phyloP scores from a whole-genome alignment of 2,329 filamentous ascomycete species.

The Plenodomus lindquistii region DNA sequence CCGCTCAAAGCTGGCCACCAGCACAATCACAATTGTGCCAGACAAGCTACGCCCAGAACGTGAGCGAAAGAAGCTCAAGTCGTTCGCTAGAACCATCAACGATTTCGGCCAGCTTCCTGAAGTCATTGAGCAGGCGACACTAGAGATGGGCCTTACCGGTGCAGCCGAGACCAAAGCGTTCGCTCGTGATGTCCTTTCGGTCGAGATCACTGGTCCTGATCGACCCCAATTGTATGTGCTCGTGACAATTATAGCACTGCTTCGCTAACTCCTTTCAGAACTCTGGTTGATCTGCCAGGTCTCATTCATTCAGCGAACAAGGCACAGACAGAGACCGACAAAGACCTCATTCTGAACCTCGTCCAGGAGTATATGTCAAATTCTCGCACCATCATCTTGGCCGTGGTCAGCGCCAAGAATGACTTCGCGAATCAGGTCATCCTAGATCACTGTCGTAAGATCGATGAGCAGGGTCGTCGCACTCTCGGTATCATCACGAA shows the following conservation, averaged over 20 bases:
- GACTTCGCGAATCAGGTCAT: conserved; percentile 63
- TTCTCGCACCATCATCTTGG: conserved; percentile 34
- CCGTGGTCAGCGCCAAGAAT: conserved; percentile 45
- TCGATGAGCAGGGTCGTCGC: conserved; percentile 52
- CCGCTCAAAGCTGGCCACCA: conserved; percentile 20
- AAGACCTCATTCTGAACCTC: conserved; percentile 24
- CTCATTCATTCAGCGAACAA: conserved; percentile 45
- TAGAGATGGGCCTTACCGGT: conserved; percentile 52
- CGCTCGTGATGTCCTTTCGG: conserved; percentile 46
- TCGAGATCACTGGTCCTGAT: conserved; percentile 50
- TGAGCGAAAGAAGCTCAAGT: conserved; percentile 39
- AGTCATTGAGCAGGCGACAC: conserved; percentile 58
- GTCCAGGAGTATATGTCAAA: conserved; percentile 34
- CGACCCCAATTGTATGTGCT: conserved; percentile 32
- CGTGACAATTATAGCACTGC: conserved; percentile 17
- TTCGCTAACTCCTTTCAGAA: conserved; percentile 35
- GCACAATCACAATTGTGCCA: conserved; percentile 46
- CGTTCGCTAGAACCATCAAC: conserved; percentile 42
- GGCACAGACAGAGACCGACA: conserved; percentile 25
- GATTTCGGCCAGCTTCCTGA: conserved; percentile 49
- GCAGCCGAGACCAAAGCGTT: conserved; percentile 38
- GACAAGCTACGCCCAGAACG: conserved; percentile 28
- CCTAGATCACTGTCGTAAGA: conserved; percentile 51
- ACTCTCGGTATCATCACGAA: conserved; percentile 65
- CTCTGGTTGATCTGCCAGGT: conserved; percentile 53